Base-by-base conservation (phyloP, 1,139 yeast genomes). In the Protomyces lactucae-debilis region DNA sequence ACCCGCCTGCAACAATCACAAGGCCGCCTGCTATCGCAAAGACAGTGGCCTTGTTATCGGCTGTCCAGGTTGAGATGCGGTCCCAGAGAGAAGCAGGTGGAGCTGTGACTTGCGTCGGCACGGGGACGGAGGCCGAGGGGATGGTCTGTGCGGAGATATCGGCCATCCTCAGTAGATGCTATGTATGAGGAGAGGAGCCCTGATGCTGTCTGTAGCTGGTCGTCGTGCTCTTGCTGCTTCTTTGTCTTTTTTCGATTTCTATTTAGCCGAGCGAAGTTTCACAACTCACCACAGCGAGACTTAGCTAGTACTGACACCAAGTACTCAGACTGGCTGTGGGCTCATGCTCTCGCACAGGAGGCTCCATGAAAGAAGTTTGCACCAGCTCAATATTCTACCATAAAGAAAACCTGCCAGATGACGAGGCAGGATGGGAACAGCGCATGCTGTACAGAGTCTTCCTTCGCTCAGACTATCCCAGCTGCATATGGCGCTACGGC, bases 1-100 rank as follows among this genome's bases (percentile, higher is more conserved):
- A 59, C 35, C 66, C 66, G 10, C 66, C 66, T 28, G 60, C 66
- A 21, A 54, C 64, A 28, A 59, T 56, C 35, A 64, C 64, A 35
- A 61, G 56, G 21, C 55, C 57, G 45, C 59, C 64, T 12, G 64
- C 66, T 18, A 52, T 53, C 18, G 66, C 53, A 18, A 54, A 60
- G 37, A 60, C 66, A 21, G 55, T 54, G 10, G 59, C 60, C 54
- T 55, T 64, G 53, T 64, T 53, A 16, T 60, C 55, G n/a, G 64
- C 43, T 4, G 59, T 35, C 59, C 59, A 60, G 3, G 52, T 54
- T 39, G 64, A 45, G 25, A 60, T 60, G 52, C 64, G 55, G 25
- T 60, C 64, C 64, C 64, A 60, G 28, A 60, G 45, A 10, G 59
- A 54, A 35, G 59, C 52, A 5, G 43, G 43, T 10, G 64, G 45